Percentiles rank a stretch among this genome's conserved stretches.
phyloP scores from a whole-genome alignment of 1,284 basidiomycete genomes.

The Retiboletus fuscus region DNA sequence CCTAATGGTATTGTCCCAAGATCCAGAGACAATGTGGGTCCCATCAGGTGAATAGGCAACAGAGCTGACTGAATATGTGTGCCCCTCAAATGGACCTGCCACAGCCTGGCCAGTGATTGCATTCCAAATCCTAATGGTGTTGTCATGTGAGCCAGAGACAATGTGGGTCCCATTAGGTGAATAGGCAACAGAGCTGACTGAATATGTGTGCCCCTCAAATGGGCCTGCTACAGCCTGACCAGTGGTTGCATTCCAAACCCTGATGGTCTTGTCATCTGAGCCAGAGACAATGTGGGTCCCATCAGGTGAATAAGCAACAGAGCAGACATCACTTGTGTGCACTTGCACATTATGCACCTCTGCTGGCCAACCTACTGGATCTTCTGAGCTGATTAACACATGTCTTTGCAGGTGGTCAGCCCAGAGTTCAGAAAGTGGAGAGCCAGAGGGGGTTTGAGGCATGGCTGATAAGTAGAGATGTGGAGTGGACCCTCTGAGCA shows the following conservation, averaged over 20 bases:
- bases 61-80: neutral
- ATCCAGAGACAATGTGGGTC: neutral
- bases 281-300: too few relatives aligned
- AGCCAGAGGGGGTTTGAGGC: neutral
- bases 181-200: neutral
- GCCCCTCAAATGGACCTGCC: too few relatives aligned
- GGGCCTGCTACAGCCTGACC: too few relatives aligned
- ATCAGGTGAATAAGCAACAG: neutral
- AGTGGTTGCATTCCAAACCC: too few relatives aligned
- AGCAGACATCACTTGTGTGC: neutral
- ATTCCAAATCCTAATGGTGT: neutral
- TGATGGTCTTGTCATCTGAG: too few relatives aligned
- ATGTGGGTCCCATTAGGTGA: neutral
- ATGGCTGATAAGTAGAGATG: constrained; percentile 5
- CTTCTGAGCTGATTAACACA: neutral
- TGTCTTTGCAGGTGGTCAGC: neutral
- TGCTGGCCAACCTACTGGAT: neutral
- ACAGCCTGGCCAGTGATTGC: too few relatives aligned
- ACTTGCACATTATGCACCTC: neutral
- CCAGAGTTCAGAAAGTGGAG: neutral
- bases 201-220: neutral
- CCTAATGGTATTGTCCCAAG: neutral
- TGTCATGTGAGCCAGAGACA: constrained; percentile 3
- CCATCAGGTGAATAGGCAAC: constrained; percentile 9
- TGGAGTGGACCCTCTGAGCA: neutral